Conservation (phyloP, 768 basidiomycete species). For the Trametes cinnabarina region DNA sequence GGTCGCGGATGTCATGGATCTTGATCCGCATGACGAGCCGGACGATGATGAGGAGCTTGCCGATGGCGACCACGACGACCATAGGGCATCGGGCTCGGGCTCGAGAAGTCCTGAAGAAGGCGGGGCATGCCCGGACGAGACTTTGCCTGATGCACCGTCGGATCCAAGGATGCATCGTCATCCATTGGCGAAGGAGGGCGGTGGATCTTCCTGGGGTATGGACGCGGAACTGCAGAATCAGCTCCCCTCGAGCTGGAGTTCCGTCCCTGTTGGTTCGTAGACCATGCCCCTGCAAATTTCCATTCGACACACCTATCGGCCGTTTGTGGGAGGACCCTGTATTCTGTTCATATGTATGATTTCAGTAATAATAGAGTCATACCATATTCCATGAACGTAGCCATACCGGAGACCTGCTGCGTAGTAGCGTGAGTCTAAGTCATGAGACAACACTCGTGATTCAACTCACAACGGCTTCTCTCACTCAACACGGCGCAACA, state of each 20-base stretch:
- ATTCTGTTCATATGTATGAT: neutral
- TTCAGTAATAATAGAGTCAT: neutral
- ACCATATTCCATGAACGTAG: too few species aligned
- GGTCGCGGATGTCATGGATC: slow-evolving; percentile 40
- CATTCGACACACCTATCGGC: too few species aligned
- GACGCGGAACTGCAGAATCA: slow-evolving; percentile 10
- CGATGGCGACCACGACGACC: slow-evolving; percentile 15
- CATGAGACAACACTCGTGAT: too few species aligned
- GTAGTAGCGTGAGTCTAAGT: too few species aligned
- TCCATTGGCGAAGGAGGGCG: slow-evolving; percentile 22
- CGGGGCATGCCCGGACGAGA: slow-evolving; percentile 18
- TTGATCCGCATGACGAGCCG: slow-evolving; percentile 38
- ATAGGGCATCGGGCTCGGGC: neutral
- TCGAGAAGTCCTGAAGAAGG: slow-evolving; percentile 15
- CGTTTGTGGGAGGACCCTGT: neutral
- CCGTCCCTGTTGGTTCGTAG: slow-evolving; percentile 15
- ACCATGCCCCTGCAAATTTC: neutral
- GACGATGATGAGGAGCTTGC: slow-evolving; percentile 18
- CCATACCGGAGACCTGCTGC: too few species aligned
- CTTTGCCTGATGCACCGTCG: slow-evolving; percentile 23
- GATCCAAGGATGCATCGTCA: slow-evolving; percentile 24
- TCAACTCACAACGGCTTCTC: too few species aligned
- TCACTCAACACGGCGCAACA: too few species aligned
- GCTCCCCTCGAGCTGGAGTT: slow-evolving; percentile 1
- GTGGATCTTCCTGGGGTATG: slow-evolving; percentile 19